Conservation (phyloP, 164 flowering plant species). For the Hamamelis virginiana region DNA sequence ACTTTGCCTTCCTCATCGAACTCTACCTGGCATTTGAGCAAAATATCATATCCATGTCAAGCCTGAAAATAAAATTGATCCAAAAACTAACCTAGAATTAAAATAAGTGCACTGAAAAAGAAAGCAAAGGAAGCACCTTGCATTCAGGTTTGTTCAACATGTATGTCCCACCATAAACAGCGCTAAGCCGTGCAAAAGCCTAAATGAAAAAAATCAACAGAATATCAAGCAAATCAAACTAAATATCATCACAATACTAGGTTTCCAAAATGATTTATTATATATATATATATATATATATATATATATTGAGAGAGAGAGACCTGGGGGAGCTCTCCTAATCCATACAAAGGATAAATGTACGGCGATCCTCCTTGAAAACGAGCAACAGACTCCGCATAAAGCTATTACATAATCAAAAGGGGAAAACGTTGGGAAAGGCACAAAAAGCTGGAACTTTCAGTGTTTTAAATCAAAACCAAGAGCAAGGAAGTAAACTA, state of each 20-base stretch:
- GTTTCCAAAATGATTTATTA: background rate
- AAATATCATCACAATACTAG: background rate
- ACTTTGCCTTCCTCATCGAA: constrained; percentile 83
- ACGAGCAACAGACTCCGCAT: constrained; percentile 91
- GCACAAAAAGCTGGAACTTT: background rate
- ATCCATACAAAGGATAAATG: constrained; percentile 89
- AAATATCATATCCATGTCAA: constrained; percentile 2
- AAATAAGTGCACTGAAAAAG: background rate
- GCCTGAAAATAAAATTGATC: background rate
- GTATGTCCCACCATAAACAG: constrained; percentile 97
- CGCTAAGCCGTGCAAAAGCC: constrained; percentile 98
- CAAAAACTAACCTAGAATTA: background rate
- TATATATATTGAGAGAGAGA: constrained; percentile 1
- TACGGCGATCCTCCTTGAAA: constrained; percentile 98
- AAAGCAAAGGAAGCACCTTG: constrained; percentile 55
- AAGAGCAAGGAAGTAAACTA: background rate
- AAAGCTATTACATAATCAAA: constrained; percentile 47
- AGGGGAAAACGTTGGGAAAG: constrained; percentile 5
- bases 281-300: too few species aligned
- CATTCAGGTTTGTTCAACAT: constrained; percentile 94
- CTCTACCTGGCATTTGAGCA: constrained; percentile 60
- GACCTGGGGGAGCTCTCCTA: constrained; percentile 98
- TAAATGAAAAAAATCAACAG: constrained; percentile 12
- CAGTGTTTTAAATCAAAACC: background rate
- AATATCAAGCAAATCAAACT: background rate